phyloP scores from a whole-genome alignment of 345 rosid genomes.

The Aethionema arabicum region DNA sequence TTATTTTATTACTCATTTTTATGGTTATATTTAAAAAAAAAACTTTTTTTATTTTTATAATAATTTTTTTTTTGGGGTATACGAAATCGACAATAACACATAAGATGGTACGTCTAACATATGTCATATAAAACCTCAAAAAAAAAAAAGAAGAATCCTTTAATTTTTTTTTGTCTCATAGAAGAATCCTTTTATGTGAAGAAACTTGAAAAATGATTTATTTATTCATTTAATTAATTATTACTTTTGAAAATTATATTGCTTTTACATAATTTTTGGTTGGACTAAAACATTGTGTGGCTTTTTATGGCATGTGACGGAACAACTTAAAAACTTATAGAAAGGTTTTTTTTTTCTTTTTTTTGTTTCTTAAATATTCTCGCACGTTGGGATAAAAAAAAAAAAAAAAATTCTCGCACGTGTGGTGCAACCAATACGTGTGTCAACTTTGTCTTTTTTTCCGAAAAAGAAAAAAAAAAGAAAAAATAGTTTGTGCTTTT shows the following conservation, averaged over 20 bases:
- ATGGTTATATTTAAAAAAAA: no score
- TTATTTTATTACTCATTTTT: no score
- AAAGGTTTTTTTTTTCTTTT: slow-evolving; percentile 14
- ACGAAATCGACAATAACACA: slow-evolving; percentile 16
- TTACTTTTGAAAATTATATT: slow-evolving; percentile 21
- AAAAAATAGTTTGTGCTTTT: slow-evolving; percentile 30
- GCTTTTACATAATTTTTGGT: slow-evolving; percentile 10
- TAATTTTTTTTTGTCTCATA: not conserved
- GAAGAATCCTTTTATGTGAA: slow-evolving; percentile 33
- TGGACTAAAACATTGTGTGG: slow-evolving; percentile 24
- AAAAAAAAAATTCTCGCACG: slow-evolving; percentile 42
- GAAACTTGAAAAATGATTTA: slow-evolving; percentile 32
- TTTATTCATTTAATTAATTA: not conserved
- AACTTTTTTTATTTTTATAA: not conserved
- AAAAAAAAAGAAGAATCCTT: slow-evolving; percentile 28
- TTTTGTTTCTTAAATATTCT: no score
- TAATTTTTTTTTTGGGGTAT: slow-evolving; percentile 14
- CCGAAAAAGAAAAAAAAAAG: slow-evolving; percentile 10
- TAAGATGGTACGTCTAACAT: slow-evolving; percentile 22
- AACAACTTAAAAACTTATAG: slow-evolving; percentile 17
- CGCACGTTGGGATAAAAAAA: no score
- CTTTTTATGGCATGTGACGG: slow-evolving; percentile 38
- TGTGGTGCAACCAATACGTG: slow-evolving; percentile 38
- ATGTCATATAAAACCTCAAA: slow-evolving; percentile 26
- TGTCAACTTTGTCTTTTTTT: slow-evolving; percentile 29